These are phyloP conservation scores for Ceratocystis eucalypticola DNA, from an alignment of 2,329 filamentous ascomycete genomes.

Conservation along the genomic window DNA sequence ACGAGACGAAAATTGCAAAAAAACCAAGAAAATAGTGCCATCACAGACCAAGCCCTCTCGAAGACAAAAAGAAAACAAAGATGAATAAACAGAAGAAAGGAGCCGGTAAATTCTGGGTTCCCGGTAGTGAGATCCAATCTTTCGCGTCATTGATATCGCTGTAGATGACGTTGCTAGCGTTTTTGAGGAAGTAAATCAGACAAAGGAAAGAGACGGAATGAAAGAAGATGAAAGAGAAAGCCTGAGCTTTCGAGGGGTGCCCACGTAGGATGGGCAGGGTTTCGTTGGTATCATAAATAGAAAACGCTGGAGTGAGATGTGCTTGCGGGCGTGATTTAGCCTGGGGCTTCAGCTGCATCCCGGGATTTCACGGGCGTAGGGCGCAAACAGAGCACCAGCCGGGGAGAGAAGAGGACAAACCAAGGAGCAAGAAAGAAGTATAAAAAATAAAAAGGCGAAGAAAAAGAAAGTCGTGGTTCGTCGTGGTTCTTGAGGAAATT, in stretches of 20 bases:
- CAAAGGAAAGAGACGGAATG: neutral
- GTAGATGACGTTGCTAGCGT: neutral
- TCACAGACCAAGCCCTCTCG: neutral
- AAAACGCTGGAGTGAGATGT: neutral
- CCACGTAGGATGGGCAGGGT: too few species aligned
- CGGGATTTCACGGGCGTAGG: neutral
- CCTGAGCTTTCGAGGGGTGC: neutral
- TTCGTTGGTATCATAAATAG: conserved; percentile 4
- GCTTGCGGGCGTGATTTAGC: neutral
- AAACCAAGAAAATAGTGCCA: neutral
- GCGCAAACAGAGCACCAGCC: neutral
- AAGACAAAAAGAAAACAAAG: neutral
- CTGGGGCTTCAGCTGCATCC: neutral
- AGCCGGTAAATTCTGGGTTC: conserved; percentile 7
- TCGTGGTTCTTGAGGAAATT: neutral
- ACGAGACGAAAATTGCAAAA: neutral
- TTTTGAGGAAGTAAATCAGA: neutral
- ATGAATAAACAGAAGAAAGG: conserved; percentile 8
- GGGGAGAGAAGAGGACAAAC: neutral
- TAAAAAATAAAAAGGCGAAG: neutral
- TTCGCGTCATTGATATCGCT: neutral
- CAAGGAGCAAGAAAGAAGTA: neutral
- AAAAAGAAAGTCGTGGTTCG: conserved; percentile 5
- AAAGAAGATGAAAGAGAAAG: neutral
- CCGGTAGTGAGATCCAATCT: conserved; percentile 2